These are phyloP conservation scores for Paecilomyces formosus DNA, from an alignment of 2,329 filamentous ascomycete genomes.

Conservation along the genomic window DNA sequence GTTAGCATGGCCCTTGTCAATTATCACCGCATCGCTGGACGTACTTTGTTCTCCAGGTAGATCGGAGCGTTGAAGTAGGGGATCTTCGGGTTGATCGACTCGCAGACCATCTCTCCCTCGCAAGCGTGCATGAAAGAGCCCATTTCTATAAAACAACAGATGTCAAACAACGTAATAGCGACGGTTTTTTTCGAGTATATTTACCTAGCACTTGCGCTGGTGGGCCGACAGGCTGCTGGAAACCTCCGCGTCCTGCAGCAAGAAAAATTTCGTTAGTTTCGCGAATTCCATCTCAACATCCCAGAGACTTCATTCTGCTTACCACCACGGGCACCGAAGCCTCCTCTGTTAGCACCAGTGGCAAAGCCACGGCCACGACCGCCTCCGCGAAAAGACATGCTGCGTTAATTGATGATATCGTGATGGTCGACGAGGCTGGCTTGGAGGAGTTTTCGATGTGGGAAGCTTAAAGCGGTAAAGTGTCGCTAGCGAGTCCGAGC, in stretches of 20 bases:
- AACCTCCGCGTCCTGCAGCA: slow-evolving; percentile 53
- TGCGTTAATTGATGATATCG: slow-evolving; percentile 22
- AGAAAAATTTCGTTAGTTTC: slow-evolving; percentile 30
- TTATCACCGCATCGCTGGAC: slow-evolving; percentile 10
- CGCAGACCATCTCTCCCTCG: slow-evolving; percentile 97
- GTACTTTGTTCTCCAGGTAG: slow-evolving; percentile 95
- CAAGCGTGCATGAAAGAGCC: slow-evolving; percentile 88
- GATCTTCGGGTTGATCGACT: slow-evolving; percentile 88
- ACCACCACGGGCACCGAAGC: slow-evolving; percentile 37
- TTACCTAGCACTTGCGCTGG: slow-evolving; percentile 54
- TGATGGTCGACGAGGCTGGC: slow-evolving; percentile 9
- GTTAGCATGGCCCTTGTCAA: slow-evolving; percentile 1
- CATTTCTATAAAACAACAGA: slow-evolving; percentile 59
- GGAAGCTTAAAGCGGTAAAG: slow-evolving; percentile 39
- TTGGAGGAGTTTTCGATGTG: slow-evolving; percentile 34
- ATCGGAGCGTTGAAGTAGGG: slow-evolving; percentile 99
- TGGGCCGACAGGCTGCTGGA: slow-evolving; percentile 55
- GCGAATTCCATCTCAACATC: slow-evolving; percentile 17
- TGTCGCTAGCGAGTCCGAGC: slow-evolving; percentile 27
- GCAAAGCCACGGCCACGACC: slow-evolving; percentile 44
- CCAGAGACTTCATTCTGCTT: slow-evolving; percentile 19
- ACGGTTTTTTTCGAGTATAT: slow-evolving; percentile 9
- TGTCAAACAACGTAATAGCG: slow-evolving; percentile 3
- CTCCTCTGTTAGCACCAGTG: slow-evolving; percentile 48
- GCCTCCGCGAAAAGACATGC: slow-evolving; percentile 59